These are phyloP conservation scores for Albugo candida DNA, from an alignment of 352 stramenopile species.

Conservation along the genomic window DNA sequence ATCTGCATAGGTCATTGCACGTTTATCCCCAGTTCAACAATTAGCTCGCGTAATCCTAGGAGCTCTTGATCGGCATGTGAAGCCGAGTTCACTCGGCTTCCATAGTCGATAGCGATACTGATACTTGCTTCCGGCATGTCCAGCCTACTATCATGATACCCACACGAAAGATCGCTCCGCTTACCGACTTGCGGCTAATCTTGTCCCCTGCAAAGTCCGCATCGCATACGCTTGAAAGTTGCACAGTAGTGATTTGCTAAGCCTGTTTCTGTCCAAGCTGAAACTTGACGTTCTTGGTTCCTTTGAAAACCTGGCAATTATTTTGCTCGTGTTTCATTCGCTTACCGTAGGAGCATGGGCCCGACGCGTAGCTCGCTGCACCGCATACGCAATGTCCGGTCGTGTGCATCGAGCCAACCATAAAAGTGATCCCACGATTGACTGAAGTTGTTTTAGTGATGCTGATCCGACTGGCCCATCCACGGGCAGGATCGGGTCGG, in stretches of 20 bases:
- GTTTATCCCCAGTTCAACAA: too few relatives aligned
- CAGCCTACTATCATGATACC: conserved; percentile 6
- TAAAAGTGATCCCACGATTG: too few relatives aligned
- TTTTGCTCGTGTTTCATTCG: conserved; percentile 9
- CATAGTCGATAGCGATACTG: conserved; percentile 7
- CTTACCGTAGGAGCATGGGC: conserved; percentile 3
- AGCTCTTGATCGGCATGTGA: conserved; percentile 1
- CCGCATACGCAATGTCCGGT: too few relatives aligned
- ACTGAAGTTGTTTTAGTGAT: conserved; percentile 11
- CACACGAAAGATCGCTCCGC: conserved; percentile 2
- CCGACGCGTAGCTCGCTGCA: conserved; percentile 8
- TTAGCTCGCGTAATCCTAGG: conserved; percentile 4
- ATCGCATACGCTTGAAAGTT: conserved; percentile 7
- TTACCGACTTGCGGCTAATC: conserved; percentile 9
- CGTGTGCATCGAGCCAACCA: too few relatives aligned
- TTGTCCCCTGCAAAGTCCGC: conserved; percentile 9
- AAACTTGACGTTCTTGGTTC: conserved; percentile 5
- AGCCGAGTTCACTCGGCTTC: conserved; percentile 8
- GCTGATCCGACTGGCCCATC: neutral
- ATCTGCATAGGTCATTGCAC: too few relatives aligned
- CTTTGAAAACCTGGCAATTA: conserved; percentile 9
- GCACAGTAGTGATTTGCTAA: neutral
- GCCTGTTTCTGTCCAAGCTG: neutral
- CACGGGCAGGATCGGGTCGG: conserved; percentile 1
- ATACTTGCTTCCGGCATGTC: conserved; percentile 8